Conservation (phyloP, 805 yeast species). For the Candida fluviatilis region DNA sequence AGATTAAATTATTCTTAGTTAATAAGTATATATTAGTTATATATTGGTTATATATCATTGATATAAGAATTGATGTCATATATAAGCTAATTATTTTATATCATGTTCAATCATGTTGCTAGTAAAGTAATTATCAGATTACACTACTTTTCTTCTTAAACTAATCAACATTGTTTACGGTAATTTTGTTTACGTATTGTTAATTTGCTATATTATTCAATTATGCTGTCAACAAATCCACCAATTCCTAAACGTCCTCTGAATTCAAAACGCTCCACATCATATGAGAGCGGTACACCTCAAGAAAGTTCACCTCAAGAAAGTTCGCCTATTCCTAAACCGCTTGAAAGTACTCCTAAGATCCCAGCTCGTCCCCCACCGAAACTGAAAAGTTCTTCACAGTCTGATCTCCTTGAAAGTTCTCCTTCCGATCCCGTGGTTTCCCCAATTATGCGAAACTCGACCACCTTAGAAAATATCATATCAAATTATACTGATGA, state of each 20-base stretch:
- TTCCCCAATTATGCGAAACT: slow-evolving; percentile 1
- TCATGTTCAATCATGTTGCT: no score
- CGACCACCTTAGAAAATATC: slow-evolving; percentile 4
- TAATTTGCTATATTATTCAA: background rate
- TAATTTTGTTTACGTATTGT: no score
- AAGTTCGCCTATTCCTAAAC: no score
- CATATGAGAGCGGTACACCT: background rate
- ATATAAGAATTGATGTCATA: background rate
- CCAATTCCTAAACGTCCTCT: slow-evolving; percentile 8
- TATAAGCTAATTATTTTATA: no score
- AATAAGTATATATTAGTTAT: background rate
- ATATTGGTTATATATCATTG: no score
- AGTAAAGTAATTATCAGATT: background rate
- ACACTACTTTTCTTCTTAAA: background rate
- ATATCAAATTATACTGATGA: background rate
- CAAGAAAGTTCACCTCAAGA: no score
- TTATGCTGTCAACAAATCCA: slow-evolving; percentile 1
- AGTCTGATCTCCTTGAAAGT: background rate
- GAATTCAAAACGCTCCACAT: background rate
- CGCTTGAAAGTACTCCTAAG: background rate
- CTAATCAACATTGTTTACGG: no score
- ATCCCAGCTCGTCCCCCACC: background rate
- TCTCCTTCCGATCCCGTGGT: background rate
- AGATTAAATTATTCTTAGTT: slow-evolving; percentile 78
- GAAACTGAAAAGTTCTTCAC: background rate